Base-by-base conservation (phyloP, 441 rosid genomes). In the Bocquillonia castaneifolia region DNA sequence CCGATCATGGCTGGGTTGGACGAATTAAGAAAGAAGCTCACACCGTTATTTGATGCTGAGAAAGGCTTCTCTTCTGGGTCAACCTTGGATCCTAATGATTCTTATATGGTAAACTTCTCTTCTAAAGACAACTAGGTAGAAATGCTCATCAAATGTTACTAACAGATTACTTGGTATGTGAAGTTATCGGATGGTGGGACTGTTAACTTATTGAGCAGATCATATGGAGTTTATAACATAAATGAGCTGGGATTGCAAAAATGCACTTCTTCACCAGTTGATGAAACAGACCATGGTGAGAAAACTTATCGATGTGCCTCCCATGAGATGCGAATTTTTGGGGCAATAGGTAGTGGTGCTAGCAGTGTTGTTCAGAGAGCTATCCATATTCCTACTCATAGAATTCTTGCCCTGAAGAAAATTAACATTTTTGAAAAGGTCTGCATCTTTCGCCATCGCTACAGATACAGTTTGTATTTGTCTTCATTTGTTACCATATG, bases 291-390 rank as follows among this genome's bases (percentile, higher is more conserved):
- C 40, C 81, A 72, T 31, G 69, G 76, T 0, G 97, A 93, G 79
- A 93, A 87, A 52, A 91, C 92, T 0, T 93, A 89, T 75, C 83
- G 76, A 59, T 89, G 95, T 83, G 97, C 96, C 67, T 93, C 98
- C 6, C 81, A 85, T 59, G 98, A 93, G 80, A 93, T 93, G 98
- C 78, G 90, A 69, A 79, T 85, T 66, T 93, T 85, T 58, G 96
- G 97, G 67, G 88, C 95, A 62, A 91, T 93, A 53, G 98, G 99
- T 32, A 88, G 89, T 57, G 95, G 96, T 48, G 97, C 96, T 36
- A 93, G 96, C 77, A 93, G 98, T 53, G 91, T 90, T 67, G 96
- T 91, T 74, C 96, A 87, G 79, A 86, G 97, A 74, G 97, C 96
- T 68, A 82, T 93, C 68, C 96, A 91, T 77, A 83, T 93, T 53